Evolutionary conservation across 805 yeast species (phyloP), one percentile per base, ranked within the genome.

Genomic region (Maudiozyma bulderi): DNA sequence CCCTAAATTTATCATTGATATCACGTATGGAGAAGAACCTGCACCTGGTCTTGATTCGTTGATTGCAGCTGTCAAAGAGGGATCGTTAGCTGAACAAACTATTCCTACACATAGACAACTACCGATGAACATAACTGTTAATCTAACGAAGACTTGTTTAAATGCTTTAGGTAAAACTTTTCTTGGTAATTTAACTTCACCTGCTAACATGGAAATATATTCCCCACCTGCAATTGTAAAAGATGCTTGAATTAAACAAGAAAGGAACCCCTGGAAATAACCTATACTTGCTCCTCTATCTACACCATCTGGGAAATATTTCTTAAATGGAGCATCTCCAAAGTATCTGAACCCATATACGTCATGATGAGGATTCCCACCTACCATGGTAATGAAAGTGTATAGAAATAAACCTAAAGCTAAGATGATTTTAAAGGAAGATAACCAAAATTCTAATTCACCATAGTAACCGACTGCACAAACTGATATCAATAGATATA

Each of bases 181-280:
- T 47, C 91, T 74, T 8, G 95, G 95, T 55, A 80, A 72, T 34
- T 75, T 69, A 2, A 86, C 80, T 62, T 88, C 95, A 44, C 95
- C 88, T 3, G 95, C 95, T 34, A 86, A 80, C 85, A 85, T 82
- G 1, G 91, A 76, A 35, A 88, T 77, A 57, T 85, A 84, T 65
- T 88, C 96, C 1, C 95, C 95, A 0, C 95, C 96, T 3, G 86
- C 86, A 54, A 85, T 80, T 11, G 93, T 84, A 62, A 83, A 87
- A 31, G 84, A 72, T 7, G 95, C 95, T 52, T 78, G 80, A 47
- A 78, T 73, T 43, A 86, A 64, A 52, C 90, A 83, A 0, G 81
- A 75, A 57, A 84, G 65, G 57, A 84, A 85, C 0, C 91, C 95
- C 56, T 82, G 77, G 56, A 84, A 82, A 51, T 82, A 68, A 28